Evolutionary conservation across 75 land plant genomes (phyloP).

Genomic region (Cryptomeria japonica): DNA sequence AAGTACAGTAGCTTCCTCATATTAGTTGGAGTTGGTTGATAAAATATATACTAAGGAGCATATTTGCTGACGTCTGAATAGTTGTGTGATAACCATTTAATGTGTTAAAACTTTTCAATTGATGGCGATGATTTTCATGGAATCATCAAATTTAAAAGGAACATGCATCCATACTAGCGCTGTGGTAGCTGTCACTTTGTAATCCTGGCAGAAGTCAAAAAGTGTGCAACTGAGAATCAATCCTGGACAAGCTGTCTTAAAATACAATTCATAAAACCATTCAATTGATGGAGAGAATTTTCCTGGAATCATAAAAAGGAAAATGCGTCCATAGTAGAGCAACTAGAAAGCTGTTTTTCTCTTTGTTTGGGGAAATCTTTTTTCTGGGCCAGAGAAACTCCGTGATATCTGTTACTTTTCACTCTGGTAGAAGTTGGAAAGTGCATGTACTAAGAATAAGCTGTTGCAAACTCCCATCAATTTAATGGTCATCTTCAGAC

Average conservation of each 20-base stretch:
- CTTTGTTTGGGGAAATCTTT: neutral
- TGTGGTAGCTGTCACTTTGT: neutral
- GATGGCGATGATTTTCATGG: neutral
- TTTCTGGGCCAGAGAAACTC: too few species aligned
- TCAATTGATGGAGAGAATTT: neutral
- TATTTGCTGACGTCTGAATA: neutral
- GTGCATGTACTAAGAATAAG: too few species aligned
- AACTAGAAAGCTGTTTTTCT: neutral
- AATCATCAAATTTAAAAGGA: neutral
- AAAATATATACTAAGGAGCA: neutral
- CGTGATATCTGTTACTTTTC: neutral
- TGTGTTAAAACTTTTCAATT: neutral
- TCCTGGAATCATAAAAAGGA: neutral
- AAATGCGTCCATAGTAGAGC: neutral
- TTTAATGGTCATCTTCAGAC: neutral
- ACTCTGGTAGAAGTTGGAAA: neutral
- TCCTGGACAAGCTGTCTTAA: too few species aligned
- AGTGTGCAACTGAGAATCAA: neutral
- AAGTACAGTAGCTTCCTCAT: neutral
- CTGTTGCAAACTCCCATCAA: neutral
- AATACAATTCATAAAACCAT: neutral
- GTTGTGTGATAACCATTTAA: neutral
- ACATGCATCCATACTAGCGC: neutral
- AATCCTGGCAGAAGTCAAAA: neutral
- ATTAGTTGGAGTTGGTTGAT: neutral